Percentiles rank a stretch among this genome's conserved stretches.
These are phyloP conservation scores for Fusarium praegraminearum DNA, from an alignment of 2,329 filamentous ascomycete genomes.

Conservation along the genomic window DNA sequence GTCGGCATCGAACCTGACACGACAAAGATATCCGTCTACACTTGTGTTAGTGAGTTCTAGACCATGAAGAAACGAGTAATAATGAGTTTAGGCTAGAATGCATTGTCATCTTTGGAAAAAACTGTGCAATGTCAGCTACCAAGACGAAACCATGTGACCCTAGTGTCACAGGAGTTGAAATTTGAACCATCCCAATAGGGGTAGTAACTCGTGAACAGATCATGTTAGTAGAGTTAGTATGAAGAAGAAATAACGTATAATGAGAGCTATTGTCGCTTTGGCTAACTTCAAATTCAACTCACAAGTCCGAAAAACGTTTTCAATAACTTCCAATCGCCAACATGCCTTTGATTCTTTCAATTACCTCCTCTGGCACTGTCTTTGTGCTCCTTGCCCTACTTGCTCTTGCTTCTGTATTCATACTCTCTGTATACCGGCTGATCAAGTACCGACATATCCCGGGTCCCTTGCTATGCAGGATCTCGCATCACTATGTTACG, in stretches of 20 bases:
- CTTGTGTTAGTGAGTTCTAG: background rate
- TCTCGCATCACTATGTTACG: constrained; percentile 7
- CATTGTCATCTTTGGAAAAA: background rate
- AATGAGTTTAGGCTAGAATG: background rate
- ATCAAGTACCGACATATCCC: constrained; percentile 1
- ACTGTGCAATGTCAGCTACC: background rate
- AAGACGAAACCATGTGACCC: background rate
- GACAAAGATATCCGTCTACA: background rate
- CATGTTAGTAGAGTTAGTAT: background rate
- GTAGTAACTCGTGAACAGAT: too few relatives aligned
- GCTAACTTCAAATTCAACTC: too few relatives aligned
- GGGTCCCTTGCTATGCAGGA: background rate
- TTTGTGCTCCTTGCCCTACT: background rate
- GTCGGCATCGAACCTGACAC: background rate
- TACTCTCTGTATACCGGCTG: background rate
- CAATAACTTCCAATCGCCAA: background rate
- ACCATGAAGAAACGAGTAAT: background rate
- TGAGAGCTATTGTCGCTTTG: background rate
- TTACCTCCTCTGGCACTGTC: background rate
- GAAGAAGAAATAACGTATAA: background rate
- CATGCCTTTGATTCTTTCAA: background rate
- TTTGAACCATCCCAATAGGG: background rate
- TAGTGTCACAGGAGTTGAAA: background rate
- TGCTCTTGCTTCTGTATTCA: background rate
- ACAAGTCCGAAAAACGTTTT: too few relatives aligned